Evolutionary conservation across 768 basidiomycete species (phyloP).

Genomic region (Suillus luteus): DNA sequence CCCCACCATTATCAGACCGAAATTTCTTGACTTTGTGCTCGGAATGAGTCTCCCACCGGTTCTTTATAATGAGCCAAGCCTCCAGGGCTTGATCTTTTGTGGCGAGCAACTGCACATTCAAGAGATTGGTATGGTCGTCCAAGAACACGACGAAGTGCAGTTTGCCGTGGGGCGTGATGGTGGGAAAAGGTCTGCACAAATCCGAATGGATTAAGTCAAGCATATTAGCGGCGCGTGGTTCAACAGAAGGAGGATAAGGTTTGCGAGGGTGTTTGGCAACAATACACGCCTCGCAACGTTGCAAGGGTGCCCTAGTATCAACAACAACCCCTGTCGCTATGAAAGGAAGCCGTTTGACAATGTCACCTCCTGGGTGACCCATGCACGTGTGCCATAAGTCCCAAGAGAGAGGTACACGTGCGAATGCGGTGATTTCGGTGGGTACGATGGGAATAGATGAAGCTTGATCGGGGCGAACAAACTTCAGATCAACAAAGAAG

Average conservation of each 20-base stretch:
- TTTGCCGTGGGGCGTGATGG: neutral
- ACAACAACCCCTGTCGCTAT: too few species aligned
- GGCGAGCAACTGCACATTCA: neutral
- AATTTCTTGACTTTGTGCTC: fast-evolving
- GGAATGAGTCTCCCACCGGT: neutral
- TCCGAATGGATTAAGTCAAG: neutral
- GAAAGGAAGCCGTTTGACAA: too few species aligned
- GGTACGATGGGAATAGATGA: too few species aligned
- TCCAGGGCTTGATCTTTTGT: neutral
- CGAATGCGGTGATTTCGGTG: too few species aligned
- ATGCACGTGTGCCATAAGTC: too few species aligned
- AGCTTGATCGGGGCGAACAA: too few species aligned
- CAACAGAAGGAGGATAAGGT: neutral
- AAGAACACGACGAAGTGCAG: neutral
- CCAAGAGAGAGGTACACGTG: too few species aligned
- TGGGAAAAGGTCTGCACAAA: neutral
- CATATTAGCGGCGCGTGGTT: fast-evolving
- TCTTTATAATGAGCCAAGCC: neutral
- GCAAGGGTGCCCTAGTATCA: too few species aligned
- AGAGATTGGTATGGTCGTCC: neutral
- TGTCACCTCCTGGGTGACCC: too few species aligned
- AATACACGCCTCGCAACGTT: too few species aligned
- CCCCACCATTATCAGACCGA: neutral
- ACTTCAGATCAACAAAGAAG: too few species aligned
- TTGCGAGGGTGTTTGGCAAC: neutral